phyloP scores from a whole-genome alignment of 2,329 filamentous ascomycete species.

The Diaporthe longicolla region DNA sequence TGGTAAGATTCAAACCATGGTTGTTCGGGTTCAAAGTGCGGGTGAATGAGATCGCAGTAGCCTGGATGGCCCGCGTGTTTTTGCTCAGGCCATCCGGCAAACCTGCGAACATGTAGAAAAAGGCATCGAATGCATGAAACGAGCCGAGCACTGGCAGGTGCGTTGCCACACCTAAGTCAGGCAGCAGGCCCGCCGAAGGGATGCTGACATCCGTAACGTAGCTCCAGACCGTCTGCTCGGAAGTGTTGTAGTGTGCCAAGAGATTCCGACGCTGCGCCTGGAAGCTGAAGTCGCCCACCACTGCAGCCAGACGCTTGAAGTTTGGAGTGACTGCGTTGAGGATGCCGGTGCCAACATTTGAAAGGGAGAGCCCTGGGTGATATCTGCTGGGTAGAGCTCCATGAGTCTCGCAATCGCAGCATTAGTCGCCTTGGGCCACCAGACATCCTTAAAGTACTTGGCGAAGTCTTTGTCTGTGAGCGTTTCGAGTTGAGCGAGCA shows the following conservation, averaged over 20 bases:
- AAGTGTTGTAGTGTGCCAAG: conserved; percentile 8
- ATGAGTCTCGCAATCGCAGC: background rate
- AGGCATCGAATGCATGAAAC: conserved; percentile 10
- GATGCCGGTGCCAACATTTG: background rate
- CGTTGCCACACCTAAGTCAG: background rate
- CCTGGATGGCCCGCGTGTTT: background rate
- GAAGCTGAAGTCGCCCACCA: conserved; percentile 25
- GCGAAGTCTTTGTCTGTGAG: background rate
- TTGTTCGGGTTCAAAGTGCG: conserved; percentile 6
- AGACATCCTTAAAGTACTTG: conserved; percentile 10
- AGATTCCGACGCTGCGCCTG: conserved; percentile 12
- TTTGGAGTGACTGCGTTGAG: conserved; percentile 16
- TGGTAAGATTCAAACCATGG: background rate
- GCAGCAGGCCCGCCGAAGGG: conserved; percentile 3
- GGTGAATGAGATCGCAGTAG: background rate
- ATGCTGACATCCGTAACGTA: conserved; percentile 9
- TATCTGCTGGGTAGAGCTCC: conserved; percentile 3
- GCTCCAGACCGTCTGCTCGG: conserved; percentile 6
- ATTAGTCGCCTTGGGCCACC: conserved; percentile 10
- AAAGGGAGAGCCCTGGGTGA: conserved; percentile 8
- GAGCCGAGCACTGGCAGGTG: conserved; percentile 14
- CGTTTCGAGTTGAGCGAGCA: conserved; percentile 12
- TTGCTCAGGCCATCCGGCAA: background rate
- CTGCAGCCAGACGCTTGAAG: conserved; percentile 7
- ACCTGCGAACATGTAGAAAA: conserved; percentile 6